These are phyloP conservation scores for Naganishia antarctica DNA, from an alignment of 768 basidiomycete species.

Conservation along the genomic window DNA sequence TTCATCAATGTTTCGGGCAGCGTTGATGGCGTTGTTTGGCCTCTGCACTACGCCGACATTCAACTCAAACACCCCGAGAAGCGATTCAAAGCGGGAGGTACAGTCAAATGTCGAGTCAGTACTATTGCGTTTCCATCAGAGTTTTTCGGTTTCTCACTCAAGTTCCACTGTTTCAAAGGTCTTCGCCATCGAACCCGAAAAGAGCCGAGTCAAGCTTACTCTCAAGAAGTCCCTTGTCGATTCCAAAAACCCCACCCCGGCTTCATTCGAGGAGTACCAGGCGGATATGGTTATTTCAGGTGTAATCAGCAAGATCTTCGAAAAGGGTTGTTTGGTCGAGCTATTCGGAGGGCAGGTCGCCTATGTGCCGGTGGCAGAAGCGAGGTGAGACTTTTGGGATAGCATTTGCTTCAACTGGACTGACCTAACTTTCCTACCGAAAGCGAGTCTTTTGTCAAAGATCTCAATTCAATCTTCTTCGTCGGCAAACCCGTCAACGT, in stretches of 20 bases:
- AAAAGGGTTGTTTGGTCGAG: conserved; percentile 76
- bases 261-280: conserved; percentile 62
- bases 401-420: conserved; percentile 9
- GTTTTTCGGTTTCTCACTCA: too few species aligned
- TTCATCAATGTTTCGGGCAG: conserved; percentile 82
- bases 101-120: conserved; percentile 69
- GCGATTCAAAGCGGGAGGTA: conserved; percentile 75
- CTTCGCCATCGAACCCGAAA: conserved; percentile 71
- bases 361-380: conserved; percentile 71
- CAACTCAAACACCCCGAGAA: conserved; percentile 85
- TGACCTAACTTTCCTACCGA: conserved; percentile 50
- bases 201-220: conserved; percentile 76
- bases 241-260: conserved; percentile 66
- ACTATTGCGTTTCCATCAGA: too few species aligned
- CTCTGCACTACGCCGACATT: conserved; percentile 92
- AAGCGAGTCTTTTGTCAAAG: conserved; percentile 60
- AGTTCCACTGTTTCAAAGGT: conserved; percentile 42
- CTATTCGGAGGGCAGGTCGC: conserved; percentile 87
- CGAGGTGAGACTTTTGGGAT: conserved; percentile 56
- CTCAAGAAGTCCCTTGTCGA: conserved; percentile 86
- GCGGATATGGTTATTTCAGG: conserved; percentile 71
- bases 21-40: conserved; percentile 90
- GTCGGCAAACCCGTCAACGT: conserved; percentile 81
- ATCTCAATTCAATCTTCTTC: conserved; percentile 59
- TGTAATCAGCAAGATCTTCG: conserved; percentile 74